Evolutionary conservation across 768 basidiomycete species (phyloP).

Genomic region (Sistotremastrum niveocremeum): DNA sequence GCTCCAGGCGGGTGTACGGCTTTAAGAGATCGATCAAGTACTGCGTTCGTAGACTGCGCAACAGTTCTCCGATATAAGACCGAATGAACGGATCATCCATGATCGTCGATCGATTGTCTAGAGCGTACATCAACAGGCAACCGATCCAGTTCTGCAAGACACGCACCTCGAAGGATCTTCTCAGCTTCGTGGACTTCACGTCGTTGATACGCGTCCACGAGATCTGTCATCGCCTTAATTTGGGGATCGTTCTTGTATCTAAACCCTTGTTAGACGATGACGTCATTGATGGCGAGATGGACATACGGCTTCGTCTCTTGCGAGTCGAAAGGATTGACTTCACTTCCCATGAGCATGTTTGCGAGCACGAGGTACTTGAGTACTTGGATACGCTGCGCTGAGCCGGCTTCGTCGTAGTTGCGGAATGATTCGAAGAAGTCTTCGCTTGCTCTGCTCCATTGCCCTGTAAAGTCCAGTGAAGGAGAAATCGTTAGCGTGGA

Average conservation of each 20-base stretch:
- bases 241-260: constrained; percentile 94
- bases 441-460: constrained; percentile 93
- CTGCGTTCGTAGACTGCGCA: constrained; percentile 87
- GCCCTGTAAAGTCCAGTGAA: constrained; percentile 36
- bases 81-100: constrained; percentile 94
- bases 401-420: constrained; percentile 97
- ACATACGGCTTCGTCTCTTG: constrained; percentile 96
- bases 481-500: background rate
- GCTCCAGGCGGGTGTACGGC: constrained; percentile 89
- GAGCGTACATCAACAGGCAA: constrained; percentile 1
- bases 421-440: constrained; percentile 99
- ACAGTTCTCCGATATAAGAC: constrained; percentile 90
- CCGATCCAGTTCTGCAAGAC: background rate
- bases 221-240: constrained; percentile 95
- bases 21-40: constrained; percentile 98
- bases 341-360: constrained; percentile 95
- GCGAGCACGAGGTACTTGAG: constrained; percentile 96
- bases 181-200: constrained; percentile 97
- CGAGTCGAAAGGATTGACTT: constrained; percentile 98
- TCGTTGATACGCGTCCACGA: constrained; percentile 93
- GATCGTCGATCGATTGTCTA: constrained; percentile 89
- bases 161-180: constrained; percentile 76
- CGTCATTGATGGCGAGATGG: too few relatives aligned
- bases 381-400: constrained; percentile 92
- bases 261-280: background rate